phyloP scores from a whole-genome alignment of 2,329 filamentous ascomycete species.

The Penicillium expansum region DNA sequence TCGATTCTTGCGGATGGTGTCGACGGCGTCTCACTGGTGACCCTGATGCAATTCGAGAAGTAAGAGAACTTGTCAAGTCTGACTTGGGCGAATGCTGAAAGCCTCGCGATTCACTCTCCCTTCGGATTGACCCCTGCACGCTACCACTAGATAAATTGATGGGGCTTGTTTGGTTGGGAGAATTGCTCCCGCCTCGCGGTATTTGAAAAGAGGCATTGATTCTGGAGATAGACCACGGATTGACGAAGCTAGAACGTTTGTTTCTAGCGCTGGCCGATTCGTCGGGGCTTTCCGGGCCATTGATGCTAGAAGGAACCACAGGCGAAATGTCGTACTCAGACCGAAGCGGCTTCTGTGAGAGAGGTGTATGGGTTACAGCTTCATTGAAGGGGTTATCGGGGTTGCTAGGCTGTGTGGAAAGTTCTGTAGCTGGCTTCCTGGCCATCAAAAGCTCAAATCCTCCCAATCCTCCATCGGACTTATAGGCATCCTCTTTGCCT shows the following conservation, averaged over 20 bases:
- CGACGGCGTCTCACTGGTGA: constrained; percentile 10
- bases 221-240: constrained; percentile 17
- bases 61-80: not conserved
- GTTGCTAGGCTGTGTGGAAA: not conserved
- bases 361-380: not conserved
- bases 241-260: constrained; percentile 3
- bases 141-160: not conserved
- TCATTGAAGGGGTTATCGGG: not conserved
- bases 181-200: not conserved
- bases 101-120: not conserved
- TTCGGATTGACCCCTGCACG: not conserved
- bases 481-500: not conserved
- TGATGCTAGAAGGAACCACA: not conserved
- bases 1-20: not conserved
- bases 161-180: not conserved
- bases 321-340: not conserved
- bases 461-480: rapidly evolving
- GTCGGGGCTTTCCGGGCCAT: not conserved
- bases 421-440: not conserved
- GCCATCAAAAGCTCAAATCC: constrained; percentile 18
- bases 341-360: not conserved
- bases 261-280: not conserved
- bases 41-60: not conserved
- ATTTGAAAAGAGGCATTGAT: constrained; percentile 17
- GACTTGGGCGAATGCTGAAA: not conserved